phyloP scores from a whole-genome alignment of 805 yeast species.

The Vanderwaltozyma polyspora region DNA sequence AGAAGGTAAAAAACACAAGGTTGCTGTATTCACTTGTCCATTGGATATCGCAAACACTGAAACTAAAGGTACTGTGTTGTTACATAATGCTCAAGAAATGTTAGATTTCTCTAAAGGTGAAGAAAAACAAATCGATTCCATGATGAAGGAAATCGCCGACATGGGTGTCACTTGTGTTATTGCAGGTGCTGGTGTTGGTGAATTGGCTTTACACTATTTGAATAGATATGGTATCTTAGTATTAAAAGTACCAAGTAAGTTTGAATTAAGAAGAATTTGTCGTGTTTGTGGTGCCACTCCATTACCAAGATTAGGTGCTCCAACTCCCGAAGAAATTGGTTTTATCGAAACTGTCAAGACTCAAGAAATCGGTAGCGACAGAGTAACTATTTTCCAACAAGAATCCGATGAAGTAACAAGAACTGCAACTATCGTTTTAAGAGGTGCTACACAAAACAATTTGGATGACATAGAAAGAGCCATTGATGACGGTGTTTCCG shows the following conservation, averaged over 20 bases:
- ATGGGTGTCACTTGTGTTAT: constrained; percentile 80
- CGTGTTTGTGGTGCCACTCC: constrained; percentile 98
- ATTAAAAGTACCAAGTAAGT: constrained; percentile 83
- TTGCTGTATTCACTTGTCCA: constrained; percentile 88
- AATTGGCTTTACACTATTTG: constrained; percentile 83
- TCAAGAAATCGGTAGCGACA: constrained; percentile 92
- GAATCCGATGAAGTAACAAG: constrained; percentile 46
- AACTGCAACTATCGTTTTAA: constrained; percentile 83
- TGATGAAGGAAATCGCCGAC: constrained; percentile 70
- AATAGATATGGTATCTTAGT: constrained; percentile 79
- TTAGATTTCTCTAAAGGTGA: constrained; percentile 92
- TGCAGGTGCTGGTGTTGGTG: constrained; percentile 94
- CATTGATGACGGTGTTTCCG: constrained; percentile 91
- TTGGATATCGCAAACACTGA: constrained; percentile 94
- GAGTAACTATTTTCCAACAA: constrained; percentile 90
- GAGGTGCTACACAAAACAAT: constrained; percentile 93
- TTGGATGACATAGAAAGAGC: constrained; percentile 95
- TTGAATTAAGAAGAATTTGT: constrained; percentile 85
- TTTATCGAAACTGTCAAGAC: constrained; percentile 78
- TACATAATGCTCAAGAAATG: constrained; percentile 96
- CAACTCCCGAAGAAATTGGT: constrained; percentile 91
- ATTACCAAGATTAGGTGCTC: constrained; percentile 86
- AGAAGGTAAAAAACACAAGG: constrained; percentile 52
- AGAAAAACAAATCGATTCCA: constrained; percentile 81
- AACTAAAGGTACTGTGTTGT: constrained; percentile 91